A percentile compares a stretch with the other conserved stretches of the same genome.
These are phyloP conservation scores for Pholiota molesta DNA, from an alignment of 768 basidiomycete genomes.

Conservation along the genomic window DNA sequence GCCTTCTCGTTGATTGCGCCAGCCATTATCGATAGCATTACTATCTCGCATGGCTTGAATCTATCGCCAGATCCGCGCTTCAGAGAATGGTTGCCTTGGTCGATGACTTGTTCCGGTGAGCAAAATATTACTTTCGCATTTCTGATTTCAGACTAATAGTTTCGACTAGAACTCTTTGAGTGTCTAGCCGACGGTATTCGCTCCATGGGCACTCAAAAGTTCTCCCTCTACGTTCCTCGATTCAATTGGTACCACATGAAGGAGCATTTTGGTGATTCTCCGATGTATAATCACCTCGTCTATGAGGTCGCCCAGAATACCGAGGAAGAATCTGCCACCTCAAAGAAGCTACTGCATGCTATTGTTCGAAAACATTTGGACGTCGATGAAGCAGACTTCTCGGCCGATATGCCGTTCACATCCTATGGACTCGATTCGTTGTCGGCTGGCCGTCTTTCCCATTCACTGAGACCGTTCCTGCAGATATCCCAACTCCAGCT, in stretches of 20 bases:
- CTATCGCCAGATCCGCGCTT: neutral
- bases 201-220: neutral
- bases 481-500: constrained; percentile 3
- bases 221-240: neutral
- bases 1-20: neutral
- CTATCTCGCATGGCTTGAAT: neutral
- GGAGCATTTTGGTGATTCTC: neutral
- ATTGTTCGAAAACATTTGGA: neutral
- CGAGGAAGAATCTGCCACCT: neutral
- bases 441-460: constrained; percentile 2
- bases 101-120: constrained; percentile 1
- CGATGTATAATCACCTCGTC: constrained; percentile 3
- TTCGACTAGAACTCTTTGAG: neutral
- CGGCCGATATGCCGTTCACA: neutral
- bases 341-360: neutral
- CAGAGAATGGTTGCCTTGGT: constrained; percentile 5
- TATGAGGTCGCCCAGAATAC: neutral
- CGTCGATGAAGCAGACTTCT: constrained; percentile 1
- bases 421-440: constrained; percentile 4
- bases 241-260: constrained; percentile 1
- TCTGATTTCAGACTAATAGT: neutral
- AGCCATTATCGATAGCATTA: neutral
- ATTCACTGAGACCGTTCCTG: neutral
- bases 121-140: neutral
- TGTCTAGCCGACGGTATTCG: neutral